phyloP scores from a whole-genome alignment of 2,329 filamentous ascomycete genomes.

The Aspergillus sp. region DNA sequence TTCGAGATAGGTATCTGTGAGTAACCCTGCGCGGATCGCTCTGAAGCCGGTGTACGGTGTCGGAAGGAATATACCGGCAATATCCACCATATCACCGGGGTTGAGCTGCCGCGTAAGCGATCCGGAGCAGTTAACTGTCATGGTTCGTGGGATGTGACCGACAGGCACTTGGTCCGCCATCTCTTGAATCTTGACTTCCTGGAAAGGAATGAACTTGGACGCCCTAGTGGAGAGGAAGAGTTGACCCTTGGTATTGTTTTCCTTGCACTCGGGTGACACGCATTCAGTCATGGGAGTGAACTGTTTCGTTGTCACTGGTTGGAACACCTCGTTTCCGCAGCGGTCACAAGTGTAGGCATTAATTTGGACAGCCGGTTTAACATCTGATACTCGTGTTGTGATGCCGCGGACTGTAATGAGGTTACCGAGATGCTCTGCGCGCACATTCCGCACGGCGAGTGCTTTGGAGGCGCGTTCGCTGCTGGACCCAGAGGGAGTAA shows the following conservation, averaged over 20 bases:
- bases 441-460: constrained; percentile 88
- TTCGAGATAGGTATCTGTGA: constrained; percentile 96
- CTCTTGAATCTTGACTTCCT: constrained; percentile 98
- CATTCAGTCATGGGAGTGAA: constrained; percentile 86
- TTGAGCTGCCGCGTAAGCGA: constrained; percentile 82
- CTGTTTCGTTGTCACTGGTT: constrained; percentile 87
- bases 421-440: constrained; percentile 87
- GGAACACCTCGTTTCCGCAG: constrained; percentile 96
- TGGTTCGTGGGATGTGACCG: constrained; percentile 88
- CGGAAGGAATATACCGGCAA: constrained; percentile 92
- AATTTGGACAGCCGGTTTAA: constrained; percentile 96
- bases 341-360: constrained; percentile 97
- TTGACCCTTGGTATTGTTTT: constrained; percentile 89
- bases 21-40: constrained; percentile 90
- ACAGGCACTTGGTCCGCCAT: constrained; percentile 99
- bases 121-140: constrained; percentile 88
- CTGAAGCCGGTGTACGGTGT: constrained; percentile 99
- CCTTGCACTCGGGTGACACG: constrained; percentile 83
- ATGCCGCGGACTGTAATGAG: constrained; percentile 95
- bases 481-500: constrained; percentile 69
- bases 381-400: constrained; percentile 90
- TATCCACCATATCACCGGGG: constrained; percentile 90
- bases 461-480: constrained; percentile 60
- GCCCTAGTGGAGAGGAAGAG: constrained; percentile 92
- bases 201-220: constrained; percentile 95